Percentiles rank a stretch among this genome's conserved stretches.
These are phyloP conservation scores for Cercospora janseana DNA, from an alignment of 2,329 filamentous ascomycete species.

Conservation along the genomic window DNA sequence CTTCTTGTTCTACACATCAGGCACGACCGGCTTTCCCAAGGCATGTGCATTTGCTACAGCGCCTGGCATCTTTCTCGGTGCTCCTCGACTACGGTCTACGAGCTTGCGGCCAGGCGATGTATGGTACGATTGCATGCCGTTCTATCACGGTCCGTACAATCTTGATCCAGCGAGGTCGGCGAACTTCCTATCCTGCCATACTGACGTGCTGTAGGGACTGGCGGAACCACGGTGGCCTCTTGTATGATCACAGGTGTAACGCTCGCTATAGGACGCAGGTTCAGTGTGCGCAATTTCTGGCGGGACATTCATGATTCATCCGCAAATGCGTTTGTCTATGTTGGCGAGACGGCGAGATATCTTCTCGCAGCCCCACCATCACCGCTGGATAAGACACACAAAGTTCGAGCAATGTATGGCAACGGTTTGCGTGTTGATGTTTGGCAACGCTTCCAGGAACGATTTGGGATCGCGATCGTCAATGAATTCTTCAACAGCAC, in stretches of 20 bases:
- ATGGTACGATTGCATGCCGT: conserved; percentile 74
- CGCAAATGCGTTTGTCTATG: conserved; percentile 72
- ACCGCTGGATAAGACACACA: conserved; percentile 60
- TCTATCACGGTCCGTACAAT: conserved; percentile 59
- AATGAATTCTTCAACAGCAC: conserved; percentile 76
- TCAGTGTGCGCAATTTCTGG: conserved; percentile 71
- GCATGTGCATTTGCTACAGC: conserved; percentile 61
- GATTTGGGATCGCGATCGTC: conserved; percentile 62
- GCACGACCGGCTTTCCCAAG: conserved; percentile 74
- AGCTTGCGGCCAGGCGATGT: conserved; percentile 52
- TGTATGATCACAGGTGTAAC: conserved; percentile 58
- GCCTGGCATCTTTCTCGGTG: conserved; percentile 44
- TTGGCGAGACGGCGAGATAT: conserved; percentile 74
- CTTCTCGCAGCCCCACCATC: conserved; percentile 65
- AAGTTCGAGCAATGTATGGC: conserved; percentile 60
- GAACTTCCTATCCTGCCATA: neutral
- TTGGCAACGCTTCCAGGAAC: conserved; percentile 63
- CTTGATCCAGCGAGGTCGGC: neutral
- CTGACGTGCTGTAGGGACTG: conserved; percentile 51
- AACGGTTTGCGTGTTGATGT: conserved; percentile 69
- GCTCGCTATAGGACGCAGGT: conserved; percentile 63
- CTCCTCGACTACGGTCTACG: conserved; percentile 39
- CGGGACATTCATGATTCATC: conserved; percentile 64
- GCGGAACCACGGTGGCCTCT: conserved; percentile 58
- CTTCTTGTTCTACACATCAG: conserved; percentile 70